Conservation (phyloP, 257 asterid species). For the Orobanche coerulescens region DNA sequence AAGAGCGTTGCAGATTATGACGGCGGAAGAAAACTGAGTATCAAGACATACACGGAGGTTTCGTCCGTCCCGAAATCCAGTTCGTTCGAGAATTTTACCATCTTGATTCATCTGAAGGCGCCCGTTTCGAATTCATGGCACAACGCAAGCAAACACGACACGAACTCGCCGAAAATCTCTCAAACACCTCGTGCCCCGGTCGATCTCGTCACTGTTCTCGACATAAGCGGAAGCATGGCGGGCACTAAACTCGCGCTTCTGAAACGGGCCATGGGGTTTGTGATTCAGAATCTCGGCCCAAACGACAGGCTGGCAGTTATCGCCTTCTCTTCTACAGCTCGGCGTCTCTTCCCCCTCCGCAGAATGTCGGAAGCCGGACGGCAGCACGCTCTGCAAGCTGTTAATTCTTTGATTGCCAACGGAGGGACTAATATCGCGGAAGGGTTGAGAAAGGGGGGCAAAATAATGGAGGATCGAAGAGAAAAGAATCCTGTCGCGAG, state of each 20-base stretch:
- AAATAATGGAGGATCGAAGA: slow-evolving; percentile 78
- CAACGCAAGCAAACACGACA: slow-evolving; percentile 23
- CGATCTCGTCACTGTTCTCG: slow-evolving; percentile 97
- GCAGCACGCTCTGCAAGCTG: slow-evolving; percentile 85
- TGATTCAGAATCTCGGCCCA: slow-evolving; percentile 92
- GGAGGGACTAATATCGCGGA: slow-evolving; percentile 98
- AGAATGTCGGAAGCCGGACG: slow-evolving; percentile 85
- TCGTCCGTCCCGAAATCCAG: slow-evolving; percentile 45
- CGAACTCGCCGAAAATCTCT: slow-evolving; percentile 30
- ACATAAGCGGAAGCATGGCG: slow-evolving; percentile 98
- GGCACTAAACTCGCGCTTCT: slow-evolving; percentile 92
- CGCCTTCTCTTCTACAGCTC: slow-evolving; percentile 92
- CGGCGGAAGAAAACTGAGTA: slow-evolving; percentile 37
- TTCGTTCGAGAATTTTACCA: slow-evolving; percentile 41
- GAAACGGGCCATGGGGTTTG: slow-evolving; percentile 97
- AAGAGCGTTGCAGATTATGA: slow-evolving; percentile 20
- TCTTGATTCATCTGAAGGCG: slow-evolving; percentile 75
- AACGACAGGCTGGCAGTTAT: slow-evolving; percentile 84
- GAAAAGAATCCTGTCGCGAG: slow-evolving; percentile 81
- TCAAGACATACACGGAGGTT: slow-evolving; percentile 68
- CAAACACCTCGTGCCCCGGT: slow-evolving; percentile 77
- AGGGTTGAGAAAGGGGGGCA: slow-evolving; percentile 89
- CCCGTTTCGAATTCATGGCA: slow-evolving; percentile 59
- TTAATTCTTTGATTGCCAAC: slow-evolving; percentile 77
- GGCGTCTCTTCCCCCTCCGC: slow-evolving; percentile 83